Evolutionary conservation across 2,329 filamentous ascomycete genomes (phyloP).

Genomic region (Neopestalotiopsis clavispora): DNA sequence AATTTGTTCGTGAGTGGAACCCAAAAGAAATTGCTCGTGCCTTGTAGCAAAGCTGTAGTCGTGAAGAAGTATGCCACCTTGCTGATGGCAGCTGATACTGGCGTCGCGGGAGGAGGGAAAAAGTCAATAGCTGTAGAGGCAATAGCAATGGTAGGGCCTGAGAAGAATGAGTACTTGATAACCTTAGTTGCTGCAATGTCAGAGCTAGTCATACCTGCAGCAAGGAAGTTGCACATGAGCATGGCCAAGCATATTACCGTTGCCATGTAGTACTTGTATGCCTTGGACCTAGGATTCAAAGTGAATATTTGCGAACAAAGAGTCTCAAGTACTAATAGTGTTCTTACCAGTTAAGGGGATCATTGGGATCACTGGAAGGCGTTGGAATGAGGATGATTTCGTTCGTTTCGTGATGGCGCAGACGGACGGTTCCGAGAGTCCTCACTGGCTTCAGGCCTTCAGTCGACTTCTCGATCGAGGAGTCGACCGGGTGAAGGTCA

Average conservation of each 20-base stretch:
- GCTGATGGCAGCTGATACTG: conserved; percentile 39
- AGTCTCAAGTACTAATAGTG: neutral
- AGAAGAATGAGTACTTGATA: neutral
- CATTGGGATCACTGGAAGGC: conserved; percentile 41
- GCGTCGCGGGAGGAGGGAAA: conserved; percentile 42
- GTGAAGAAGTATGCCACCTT: conserved; percentile 59
- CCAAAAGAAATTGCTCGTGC: conserved; percentile 56
- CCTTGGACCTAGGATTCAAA: conserved; percentile 40
- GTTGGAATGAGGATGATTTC: conserved; percentile 37
- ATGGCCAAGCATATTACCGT: conserved; percentile 56
- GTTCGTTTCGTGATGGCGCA: conserved; percentile 47
- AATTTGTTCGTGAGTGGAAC: conserved; percentile 51
- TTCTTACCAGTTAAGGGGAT: conserved; percentile 40
- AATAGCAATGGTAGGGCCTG: conserved; percentile 54
- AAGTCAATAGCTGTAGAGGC: conserved; percentile 51
- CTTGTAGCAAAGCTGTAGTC: conserved; percentile 53
- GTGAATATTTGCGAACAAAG: neutral
- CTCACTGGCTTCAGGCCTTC: conserved; percentile 19
- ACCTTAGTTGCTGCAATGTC: neutral
- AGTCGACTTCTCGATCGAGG: conserved; percentile 4
- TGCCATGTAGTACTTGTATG: conserved; percentile 56
- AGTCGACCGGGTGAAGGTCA: conserved; percentile 9
- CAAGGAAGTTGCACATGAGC: conserved; percentile 61
- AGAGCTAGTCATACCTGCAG: conserved; percentile 44
- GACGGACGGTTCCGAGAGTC: conserved; percentile 47